phyloP scores from a whole-genome alignment of 2,329 filamentous ascomycete genomes.

The Colletotrichum sp. region DNA sequence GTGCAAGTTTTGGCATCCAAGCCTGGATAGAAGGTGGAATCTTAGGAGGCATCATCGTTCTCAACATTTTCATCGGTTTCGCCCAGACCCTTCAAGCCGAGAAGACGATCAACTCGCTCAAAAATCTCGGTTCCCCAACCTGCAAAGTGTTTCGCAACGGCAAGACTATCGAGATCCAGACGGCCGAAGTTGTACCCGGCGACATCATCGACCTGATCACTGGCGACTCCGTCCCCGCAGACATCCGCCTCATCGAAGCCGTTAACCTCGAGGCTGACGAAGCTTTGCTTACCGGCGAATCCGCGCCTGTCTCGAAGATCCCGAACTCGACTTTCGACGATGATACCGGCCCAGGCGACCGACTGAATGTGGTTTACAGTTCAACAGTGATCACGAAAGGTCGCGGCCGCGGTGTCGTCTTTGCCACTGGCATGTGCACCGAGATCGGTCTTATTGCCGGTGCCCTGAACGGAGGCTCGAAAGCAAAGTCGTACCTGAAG shows the following conservation, averaged over 20 bases:
- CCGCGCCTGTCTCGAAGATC: slow-evolving; percentile 63
- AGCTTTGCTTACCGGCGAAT: slow-evolving; percentile 68
- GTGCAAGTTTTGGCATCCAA: slow-evolving; percentile 60
- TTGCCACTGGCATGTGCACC: slow-evolving; percentile 65
- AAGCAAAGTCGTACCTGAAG: slow-evolving; percentile 41
- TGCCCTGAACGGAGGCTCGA: slow-evolving; percentile 39
- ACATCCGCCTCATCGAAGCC: slow-evolving; percentile 60
- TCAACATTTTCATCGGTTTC: slow-evolving; percentile 62
- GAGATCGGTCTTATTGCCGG: slow-evolving; percentile 67
- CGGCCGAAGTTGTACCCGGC: slow-evolving; percentile 57
- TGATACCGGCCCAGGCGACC: slow-evolving; percentile 57
- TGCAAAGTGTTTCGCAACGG: slow-evolving; percentile 49
- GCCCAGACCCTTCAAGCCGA: slow-evolving; percentile 51
- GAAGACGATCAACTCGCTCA: slow-evolving; percentile 54
- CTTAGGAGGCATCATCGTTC: slow-evolving; percentile 60
- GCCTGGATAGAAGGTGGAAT: slow-evolving; percentile 68
- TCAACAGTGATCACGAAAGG: slow-evolving; percentile 68
- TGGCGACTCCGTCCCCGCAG: slow-evolving; percentile 67
- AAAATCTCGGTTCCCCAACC: slow-evolving; percentile 47
- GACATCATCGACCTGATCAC: slow-evolving; percentile 60
- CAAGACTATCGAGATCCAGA: slow-evolving; percentile 39
- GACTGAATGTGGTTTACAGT: slow-evolving; percentile 67
- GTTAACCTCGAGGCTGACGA: slow-evolving; percentile 75
- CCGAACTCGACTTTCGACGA: slow-evolving; percentile 44
- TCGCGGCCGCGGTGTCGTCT: slow-evolving; percentile 63